Conservation (phyloP, 2,329 filamentous ascomycete species). For the Colletotrichum shisoi region DNA sequence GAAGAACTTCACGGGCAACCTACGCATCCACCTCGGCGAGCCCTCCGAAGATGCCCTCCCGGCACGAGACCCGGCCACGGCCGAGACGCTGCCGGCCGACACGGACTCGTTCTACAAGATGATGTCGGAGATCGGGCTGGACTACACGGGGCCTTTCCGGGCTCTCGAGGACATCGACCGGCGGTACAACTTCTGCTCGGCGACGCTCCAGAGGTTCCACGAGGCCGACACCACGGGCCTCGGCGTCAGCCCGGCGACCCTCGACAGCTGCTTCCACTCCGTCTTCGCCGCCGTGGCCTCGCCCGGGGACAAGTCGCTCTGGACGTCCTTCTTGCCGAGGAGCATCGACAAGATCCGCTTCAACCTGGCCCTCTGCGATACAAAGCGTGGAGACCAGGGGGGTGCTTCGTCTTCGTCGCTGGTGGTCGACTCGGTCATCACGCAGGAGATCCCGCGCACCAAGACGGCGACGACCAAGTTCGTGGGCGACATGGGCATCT, state of each 20-base stretch:
- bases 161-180: conserved; percentile 39
- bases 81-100: conserved; percentile 38
- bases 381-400: conserved; percentile 27
- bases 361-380: conserved; percentile 33
- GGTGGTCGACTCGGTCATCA: conserved; percentile 47
- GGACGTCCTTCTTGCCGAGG: conserved; percentile 46
- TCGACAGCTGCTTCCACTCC: conserved; percentile 51
- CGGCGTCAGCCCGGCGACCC: conserved; percentile 47
- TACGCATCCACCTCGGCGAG: conserved; percentile 41
- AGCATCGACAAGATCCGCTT: conserved; percentile 42
- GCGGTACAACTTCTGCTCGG: conserved; percentile 36
- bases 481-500: conserved; percentile 50
- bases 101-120: conserved; percentile 40
- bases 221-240: conserved; percentile 29
- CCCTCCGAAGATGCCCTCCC: conserved; percentile 38
- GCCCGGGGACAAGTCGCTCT: conserved; percentile 48
- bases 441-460: conserved; percentile 42
- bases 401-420: conserved; percentile 24
- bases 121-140: conserved; percentile 40
- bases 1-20: conserved; percentile 39
- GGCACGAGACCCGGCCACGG: conserved; percentile 38
- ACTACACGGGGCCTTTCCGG: conserved; percentile 41
- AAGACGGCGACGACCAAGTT: conserved; percentile 44
- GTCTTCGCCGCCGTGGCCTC: conserved; percentile 46
- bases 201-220: conserved; percentile 44